Evolutionary conservation across 106 monocot genomes (phyloP).

Genomic region (Dendrobium officinale): DNA sequence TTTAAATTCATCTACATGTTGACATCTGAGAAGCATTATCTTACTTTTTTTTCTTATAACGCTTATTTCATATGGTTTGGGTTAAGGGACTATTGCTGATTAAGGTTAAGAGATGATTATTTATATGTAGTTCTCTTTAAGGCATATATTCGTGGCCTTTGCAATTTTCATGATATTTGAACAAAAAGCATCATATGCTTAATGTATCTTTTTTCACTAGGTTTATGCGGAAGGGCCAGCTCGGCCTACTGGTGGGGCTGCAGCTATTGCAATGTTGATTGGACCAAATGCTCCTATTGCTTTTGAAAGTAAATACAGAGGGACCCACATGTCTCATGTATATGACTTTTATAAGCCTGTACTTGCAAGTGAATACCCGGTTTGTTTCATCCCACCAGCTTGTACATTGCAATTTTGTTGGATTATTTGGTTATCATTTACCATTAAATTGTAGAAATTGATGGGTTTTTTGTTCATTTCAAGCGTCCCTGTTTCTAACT

Average conservation of each 20-base stretch:
- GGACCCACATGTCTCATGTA: slow-evolving; percentile 93
- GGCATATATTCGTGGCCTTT: neutral
- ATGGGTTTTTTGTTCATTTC: neutral
- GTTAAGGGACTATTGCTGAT: neutral
- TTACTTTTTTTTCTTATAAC: neutral
- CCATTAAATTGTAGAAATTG: neutral
- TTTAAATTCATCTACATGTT: neutral
- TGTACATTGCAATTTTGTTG: neutral
- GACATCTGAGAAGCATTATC: neutral
- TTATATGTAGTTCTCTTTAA: neutral
- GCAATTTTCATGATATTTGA: neutral
- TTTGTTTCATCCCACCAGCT: slow-evolving; percentile 27
- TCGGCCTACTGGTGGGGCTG: slow-evolving; percentile 91
- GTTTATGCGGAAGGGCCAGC: slow-evolving; percentile 99
- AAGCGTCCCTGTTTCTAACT: neutral
- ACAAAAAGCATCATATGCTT: neutral
- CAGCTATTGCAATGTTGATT: slow-evolving; percentile 92
- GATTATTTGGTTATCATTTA: neutral
- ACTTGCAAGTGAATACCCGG: slow-evolving; percentile 99
- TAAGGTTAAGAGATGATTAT: neutral
- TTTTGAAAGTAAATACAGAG: slow-evolving; percentile 86
- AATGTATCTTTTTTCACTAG: slow-evolving; percentile 19
- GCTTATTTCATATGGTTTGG: neutral
- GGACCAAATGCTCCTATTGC: slow-evolving; percentile 88
- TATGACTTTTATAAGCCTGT: slow-evolving; percentile 99